A percentile compares a stretch with the other conserved stretches of the same genome.
These are phyloP conservation scores for Sphaerosporella brunnea DNA, from an alignment of 495 filamentous ascomycete genomes.

Conservation along the genomic window DNA sequence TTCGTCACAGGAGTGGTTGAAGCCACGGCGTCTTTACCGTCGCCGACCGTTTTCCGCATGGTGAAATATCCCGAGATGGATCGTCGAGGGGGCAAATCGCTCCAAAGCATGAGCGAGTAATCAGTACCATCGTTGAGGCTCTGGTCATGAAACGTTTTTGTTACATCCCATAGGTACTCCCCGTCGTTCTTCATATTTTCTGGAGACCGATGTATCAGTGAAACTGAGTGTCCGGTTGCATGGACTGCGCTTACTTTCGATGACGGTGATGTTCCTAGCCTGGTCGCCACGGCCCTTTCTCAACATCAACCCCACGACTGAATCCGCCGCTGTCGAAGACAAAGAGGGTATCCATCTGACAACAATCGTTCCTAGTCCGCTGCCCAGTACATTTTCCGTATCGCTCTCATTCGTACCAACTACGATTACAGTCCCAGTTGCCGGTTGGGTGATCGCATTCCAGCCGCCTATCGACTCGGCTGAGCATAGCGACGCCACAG, in stretches of 20 bases:
- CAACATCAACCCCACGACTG: slow-evolving; percentile 18
- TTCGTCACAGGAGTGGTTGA: not conserved
- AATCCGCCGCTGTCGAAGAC: slow-evolving; percentile 12
- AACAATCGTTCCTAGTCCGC: not conserved
- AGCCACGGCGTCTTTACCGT: not conserved
- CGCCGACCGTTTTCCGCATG: slow-evolving; percentile 2
- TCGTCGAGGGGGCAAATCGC: slow-evolving; percentile 14
- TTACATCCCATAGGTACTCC: slow-evolving; percentile 20
- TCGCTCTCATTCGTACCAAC: not conserved
- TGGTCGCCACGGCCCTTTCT: slow-evolving; percentile 14
- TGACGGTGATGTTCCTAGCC: slow-evolving; percentile 14
- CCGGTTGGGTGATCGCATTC: slow-evolving; percentile 16
- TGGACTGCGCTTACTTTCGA: slow-evolving; percentile 17
- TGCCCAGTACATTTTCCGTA: not conserved
- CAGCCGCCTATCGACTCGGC: slow-evolving; percentile 6
- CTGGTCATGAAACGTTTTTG: slow-evolving; percentile 9
- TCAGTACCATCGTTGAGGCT: slow-evolving; percentile 15
- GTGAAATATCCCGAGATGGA: slow-evolving; percentile 22
- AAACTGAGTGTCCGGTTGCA: no score
- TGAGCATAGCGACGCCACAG: slow-evolving; percentile 11
- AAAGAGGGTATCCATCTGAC: slow-evolving; percentile 4
- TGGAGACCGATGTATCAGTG: no score
- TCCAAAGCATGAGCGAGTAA: slow-evolving; percentile 25
- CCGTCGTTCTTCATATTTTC: slow-evolving; percentile 17
- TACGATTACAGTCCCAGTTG: slow-evolving; percentile 11